Conservation (phyloP, 2,329 filamentous ascomycete genomes). For the Peltaster fructicola region DNA sequence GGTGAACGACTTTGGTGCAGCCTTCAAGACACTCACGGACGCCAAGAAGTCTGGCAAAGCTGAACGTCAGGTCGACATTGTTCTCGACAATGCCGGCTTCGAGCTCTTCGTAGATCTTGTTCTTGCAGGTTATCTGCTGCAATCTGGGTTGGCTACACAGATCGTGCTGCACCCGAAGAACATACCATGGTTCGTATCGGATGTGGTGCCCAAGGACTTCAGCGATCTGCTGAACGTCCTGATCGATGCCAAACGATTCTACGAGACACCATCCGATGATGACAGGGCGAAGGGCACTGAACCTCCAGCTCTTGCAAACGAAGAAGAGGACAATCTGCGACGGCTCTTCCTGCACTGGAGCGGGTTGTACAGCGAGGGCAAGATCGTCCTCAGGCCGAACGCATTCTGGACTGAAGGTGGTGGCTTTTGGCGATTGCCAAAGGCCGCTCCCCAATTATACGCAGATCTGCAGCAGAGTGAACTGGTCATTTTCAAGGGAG, state of each 20-base stretch:
- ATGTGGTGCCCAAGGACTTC: slow-evolving; percentile 79
- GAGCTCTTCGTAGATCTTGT: slow-evolving; percentile 93
- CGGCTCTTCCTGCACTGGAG: slow-evolving; percentile 77
- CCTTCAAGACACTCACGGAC: slow-evolving; percentile 50
- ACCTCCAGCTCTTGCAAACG: slow-evolving; percentile 44
- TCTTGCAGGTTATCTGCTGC: slow-evolving; percentile 74
- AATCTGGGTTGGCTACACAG: slow-evolving; percentile 66
- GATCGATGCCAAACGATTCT: slow-evolving; percentile 61
- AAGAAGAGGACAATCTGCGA: slow-evolving; percentile 47
- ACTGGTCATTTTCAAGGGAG: slow-evolving; percentile 90
- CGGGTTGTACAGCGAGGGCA: slow-evolving; percentile 61
- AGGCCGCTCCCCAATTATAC: slow-evolving; percentile 46
- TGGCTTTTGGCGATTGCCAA: slow-evolving; percentile 75
- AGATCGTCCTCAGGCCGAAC: slow-evolving; percentile 68
- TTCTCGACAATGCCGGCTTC: slow-evolving; percentile 93
- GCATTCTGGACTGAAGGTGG: slow-evolving; percentile 79
- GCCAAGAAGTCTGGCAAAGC: slow-evolving; percentile 48
- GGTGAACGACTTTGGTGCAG: slow-evolving; percentile 61
- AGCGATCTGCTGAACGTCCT: slow-evolving; percentile 63
- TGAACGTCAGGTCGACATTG: slow-evolving; percentile 73
- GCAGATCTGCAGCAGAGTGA: slow-evolving; percentile 69
- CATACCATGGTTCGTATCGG: slow-evolving; percentile 96
- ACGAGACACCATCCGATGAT: slow-evolving; percentile 55
- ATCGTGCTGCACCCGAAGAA: slow-evolving; percentile 84
- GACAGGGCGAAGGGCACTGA: slow-evolving; percentile 35